Evolutionary conservation across 768 basidiomycete species (phyloP), one percentile per base, ranked within the genome.

Genomic region (Daedaleopsis sinensis): DNA sequence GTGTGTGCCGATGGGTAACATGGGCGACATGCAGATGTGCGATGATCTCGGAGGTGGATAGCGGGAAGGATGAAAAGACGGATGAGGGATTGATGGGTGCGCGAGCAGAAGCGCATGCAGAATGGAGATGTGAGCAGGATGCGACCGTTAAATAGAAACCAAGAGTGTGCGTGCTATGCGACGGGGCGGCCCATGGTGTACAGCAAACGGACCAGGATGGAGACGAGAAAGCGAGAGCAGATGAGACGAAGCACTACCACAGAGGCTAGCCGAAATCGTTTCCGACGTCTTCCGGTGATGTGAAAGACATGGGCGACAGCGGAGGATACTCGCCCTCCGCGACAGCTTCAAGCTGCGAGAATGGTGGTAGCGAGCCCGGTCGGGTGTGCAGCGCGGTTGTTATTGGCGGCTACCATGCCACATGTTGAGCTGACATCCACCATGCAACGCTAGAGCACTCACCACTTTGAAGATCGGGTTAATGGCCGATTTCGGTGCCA

Each of bases 401-500:
- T 44, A 65, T 57, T 59, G 71, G 59, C 36, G 69, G 68, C 71
- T 72, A 52, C 23, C 38, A 53, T 10, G 32, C 21, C 19, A 48
- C 24, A 24, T 19, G 44, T 24, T 39, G 52, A 55, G 35, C 60
- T 27, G 10, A 18, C 23, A 39, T 11, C n/a, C 7, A 10, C 55
- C 19, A 52, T n/a, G 52, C 32, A 55, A 43, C 18, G 12, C 19
- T 42, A 36, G 61, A 51, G 5, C 19, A 85, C 92, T 80, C 77
- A 93, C 92, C 79, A 94, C 91, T 84, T 91, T 89, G 81, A 94
- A 94, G 72, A 93, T 93, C 32, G 92, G 90, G 73, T 94, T 92
- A 70, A 93, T 90, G 37, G 80, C 82, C 49, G 87, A 84, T 70
- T 87, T 88, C 39, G 90, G 80, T 16, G 83, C 84, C 55, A 81